Conservation (phyloP, 345 rosid species). For the Cardamine chenopodiifolia region DNA sequence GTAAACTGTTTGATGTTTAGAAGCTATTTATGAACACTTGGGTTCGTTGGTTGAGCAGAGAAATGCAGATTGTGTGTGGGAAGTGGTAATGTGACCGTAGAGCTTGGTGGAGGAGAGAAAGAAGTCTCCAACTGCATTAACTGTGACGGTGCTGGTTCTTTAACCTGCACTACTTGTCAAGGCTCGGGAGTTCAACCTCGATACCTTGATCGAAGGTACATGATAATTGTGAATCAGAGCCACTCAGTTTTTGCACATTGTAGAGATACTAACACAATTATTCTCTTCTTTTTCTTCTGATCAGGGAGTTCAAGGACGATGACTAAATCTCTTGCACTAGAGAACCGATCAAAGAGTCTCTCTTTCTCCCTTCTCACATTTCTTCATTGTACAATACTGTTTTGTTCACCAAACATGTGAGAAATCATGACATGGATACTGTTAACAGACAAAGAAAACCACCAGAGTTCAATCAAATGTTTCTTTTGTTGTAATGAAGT, state of each 20-base stretch:
- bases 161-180: conserved; percentile 96
- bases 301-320: conserved; percentile 71
- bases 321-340: conserved; percentile 46
- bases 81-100: conserved; percentile 64
- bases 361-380: conserved; percentile 19
- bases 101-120: conserved; percentile 76
- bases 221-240: neutral
- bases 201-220: conserved; percentile 94
- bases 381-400: conserved; percentile 24
- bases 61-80: conserved; percentile 88
- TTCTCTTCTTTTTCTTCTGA: neutral
- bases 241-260: neutral
- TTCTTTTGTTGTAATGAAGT: conserved; percentile 10
- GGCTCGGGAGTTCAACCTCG: conserved; percentile 96
- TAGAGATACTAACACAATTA: neutral
- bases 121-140: conserved; percentile 81
- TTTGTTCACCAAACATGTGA: conserved; percentile 22
- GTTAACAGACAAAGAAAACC: conserved; percentile 20
- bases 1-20: neutral
- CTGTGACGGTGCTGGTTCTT: conserved; percentile 80
- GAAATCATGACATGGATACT: conserved; percentile 15
- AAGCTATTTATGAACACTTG: neutral
- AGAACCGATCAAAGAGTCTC: conserved; percentile 7
- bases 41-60: conserved; percentile 50
- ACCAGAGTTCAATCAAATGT: neutral